Percentiles rank a stretch among this genome's conserved stretches.
These are phyloP conservation scores for Pleomassaria siparia DNA, from an alignment of 2,329 filamentous ascomycete species.

Conservation along the genomic window DNA sequence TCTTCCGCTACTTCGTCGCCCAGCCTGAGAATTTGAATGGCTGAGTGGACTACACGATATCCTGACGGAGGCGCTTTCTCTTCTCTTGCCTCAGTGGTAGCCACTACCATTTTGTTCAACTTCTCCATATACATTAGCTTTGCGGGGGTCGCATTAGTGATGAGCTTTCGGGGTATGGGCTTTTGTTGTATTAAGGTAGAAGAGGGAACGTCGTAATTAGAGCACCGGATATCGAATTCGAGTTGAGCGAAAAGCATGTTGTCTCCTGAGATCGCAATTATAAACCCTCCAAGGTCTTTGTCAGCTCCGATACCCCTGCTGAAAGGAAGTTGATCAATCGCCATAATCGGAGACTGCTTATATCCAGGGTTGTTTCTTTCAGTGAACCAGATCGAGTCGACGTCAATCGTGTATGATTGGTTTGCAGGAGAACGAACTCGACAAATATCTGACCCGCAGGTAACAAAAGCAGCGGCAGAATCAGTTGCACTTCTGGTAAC, in stretches of 20 bases:
- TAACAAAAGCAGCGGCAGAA: slow-evolving; percentile 34
- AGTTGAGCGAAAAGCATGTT: slow-evolving; percentile 53
- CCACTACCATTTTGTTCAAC: slow-evolving; percentile 53
- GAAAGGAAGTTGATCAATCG: slow-evolving; percentile 33
- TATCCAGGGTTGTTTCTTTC: slow-evolving; percentile 29
- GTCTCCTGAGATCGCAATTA: slow-evolving; percentile 52
- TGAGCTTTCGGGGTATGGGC: slow-evolving; percentile 29
- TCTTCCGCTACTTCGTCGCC: slow-evolving; percentile 21
- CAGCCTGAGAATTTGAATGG: slow-evolving; percentile 29
- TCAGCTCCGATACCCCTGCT: slow-evolving; percentile 35
- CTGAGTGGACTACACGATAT: slow-evolving; percentile 42
- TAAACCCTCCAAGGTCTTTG: slow-evolving; percentile 45
- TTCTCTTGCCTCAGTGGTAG: slow-evolving; percentile 44
- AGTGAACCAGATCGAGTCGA: slow-evolving; percentile 44
- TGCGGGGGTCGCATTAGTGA: slow-evolving; percentile 28
- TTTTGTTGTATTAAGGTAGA: slow-evolving; percentile 11
- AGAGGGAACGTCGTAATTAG: slow-evolving; percentile 3
- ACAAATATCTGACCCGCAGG: slow-evolving; percentile 44
- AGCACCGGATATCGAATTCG: slow-evolving; percentile 37
- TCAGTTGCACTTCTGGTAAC: slow-evolving; percentile 26
- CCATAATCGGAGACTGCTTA: slow-evolving; percentile 33
- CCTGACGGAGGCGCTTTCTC: slow-evolving; percentile 26
- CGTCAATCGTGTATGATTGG: slow-evolving; percentile 12
- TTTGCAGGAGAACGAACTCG: slow-evolving; percentile 25
- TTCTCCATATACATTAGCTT: slow-evolving; percentile 48